Evolutionary conservation across 352 stramenopile genomes (phyloP), one percentile per base, ranked within the genome.

Genomic region (Pythium pectinolyticum): DNA sequence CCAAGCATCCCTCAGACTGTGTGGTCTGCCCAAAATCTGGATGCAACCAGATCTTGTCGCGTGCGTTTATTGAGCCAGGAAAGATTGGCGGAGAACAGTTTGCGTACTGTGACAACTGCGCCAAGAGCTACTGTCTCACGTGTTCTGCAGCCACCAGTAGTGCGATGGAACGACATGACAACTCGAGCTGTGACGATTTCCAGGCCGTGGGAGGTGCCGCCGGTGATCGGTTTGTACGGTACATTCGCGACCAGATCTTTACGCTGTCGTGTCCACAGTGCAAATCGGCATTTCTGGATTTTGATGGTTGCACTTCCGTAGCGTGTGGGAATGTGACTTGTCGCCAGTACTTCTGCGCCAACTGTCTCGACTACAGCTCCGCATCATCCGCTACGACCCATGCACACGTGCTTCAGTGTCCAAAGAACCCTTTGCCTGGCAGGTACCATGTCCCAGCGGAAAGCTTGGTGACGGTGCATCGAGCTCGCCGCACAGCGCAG

Each of bases 281-380:
- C 51, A 39, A 57, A 10, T 31, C 43, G 9, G 60, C 54, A 22
- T 73, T 73, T 41, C 55, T 73, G 17, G 66, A 69, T 48, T 73
- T 69, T 30, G 53, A 61, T 19, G 54, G 65, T 5, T 72, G 65
- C 43, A 61, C 57, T 5, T 65, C 46, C 34, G 65, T 72, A 4
- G 15, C 24, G 9, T 72, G 65, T 35, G 65, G 65, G 20, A 72
- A 68, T 24, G 17, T 56, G 37, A 55, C 45, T 2, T 72, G 58
- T 40, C 45, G 37, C 25, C 22, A 43, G 5, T 43, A 57, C 24
- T 72, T 72, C 35, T 72, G 65, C 40, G 58, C 65, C 20, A 65
- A 64, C 40, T 72, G 65, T 9, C 55, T 60, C 24, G 31, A 51
- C 34, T 62, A 46, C 15, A 55, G 30, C 48, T 59, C 52, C 6